Base-by-base conservation (phyloP, 495 filamentous ascomycete genomes). In the Geoglossum glabrum region DNA sequence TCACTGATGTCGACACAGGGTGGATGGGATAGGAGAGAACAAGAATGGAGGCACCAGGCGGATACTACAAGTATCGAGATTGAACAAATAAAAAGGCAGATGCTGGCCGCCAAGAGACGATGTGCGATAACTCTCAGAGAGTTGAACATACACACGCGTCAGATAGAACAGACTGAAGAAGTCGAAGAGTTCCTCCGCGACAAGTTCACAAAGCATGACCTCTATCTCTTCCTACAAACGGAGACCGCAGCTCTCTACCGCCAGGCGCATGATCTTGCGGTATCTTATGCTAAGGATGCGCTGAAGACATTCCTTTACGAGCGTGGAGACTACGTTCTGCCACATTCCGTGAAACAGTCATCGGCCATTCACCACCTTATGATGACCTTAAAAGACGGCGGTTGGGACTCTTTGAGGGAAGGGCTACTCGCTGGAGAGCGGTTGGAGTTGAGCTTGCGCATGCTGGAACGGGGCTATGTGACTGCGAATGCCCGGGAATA, bases 141-240 rank as follows among this genome's bases (percentile, higher is more conserved):
- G 1, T 56, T 66, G 36, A 45, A 61, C 2, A 30, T 55, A 15
- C 67, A 68, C 46, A 31, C 62, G 21, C 52, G 47, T 47, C 59
- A 62, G 52, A 61, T 66, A 3, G 60, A 61, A 23, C n/a, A 63
- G 1, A n/a, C 61, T 3, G 27, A 23, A 1, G 58, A 63, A 31
- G 47, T 57, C 6, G 28, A 67, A 36, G 54, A 61, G 6, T 70
- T 61, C 26, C 56, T 69, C 25, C 54, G n/a, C 1, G 33, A 58
- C 34, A 71, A 71, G 57, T 71, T 67, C 58, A 67, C 67, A 23
- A 64, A 61, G 26, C 56, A 59, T n/a, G 28, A 67, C 40, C 61
- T 71, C 10, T 71, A 69, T 60, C n/a, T 33, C 8, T 70, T 64
- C 64, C 19, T 69, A 21, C 64, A 65, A 9, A 49, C 38, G 9